Conservation (phyloP, 2,329 filamentous ascomycete genomes). For the Hypomyces rosellus region DNA sequence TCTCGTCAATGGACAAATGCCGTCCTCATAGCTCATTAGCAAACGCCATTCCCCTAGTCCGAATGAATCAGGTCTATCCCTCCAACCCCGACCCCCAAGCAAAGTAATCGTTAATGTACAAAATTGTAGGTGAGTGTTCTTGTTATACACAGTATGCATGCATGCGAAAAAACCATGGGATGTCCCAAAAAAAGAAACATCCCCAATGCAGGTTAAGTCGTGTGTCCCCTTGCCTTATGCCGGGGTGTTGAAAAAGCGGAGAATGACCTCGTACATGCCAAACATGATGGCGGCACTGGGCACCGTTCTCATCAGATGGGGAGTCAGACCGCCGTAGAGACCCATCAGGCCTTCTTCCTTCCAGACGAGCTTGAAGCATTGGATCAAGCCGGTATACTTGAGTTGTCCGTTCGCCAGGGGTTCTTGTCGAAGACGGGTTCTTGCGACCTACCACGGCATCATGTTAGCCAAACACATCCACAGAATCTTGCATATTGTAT, state of each 20-base stretch:
- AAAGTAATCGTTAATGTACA: too few relatives aligned
- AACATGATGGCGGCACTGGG: conserved; percentile 96
- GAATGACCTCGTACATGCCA: conserved; percentile 68
- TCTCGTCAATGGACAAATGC: too few relatives aligned
- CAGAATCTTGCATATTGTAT: too few relatives aligned
- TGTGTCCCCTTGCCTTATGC: conserved; percentile 19
- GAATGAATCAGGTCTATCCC: too few relatives aligned
- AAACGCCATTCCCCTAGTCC: too few relatives aligned
- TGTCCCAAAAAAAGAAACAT: not conserved
- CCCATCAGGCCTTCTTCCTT: conserved; percentile 81
- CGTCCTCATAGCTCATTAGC: too few relatives aligned
- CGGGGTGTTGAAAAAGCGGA: conserved; percentile 39
- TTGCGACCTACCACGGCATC: conserved; percentile 52
- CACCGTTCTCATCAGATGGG: conserved; percentile 84
- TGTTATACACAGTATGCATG: too few relatives aligned
- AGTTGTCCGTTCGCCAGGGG: conserved; percentile 64
- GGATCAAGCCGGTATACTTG: conserved; percentile 83
- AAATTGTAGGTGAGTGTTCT: too few relatives aligned
- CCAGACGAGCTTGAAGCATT: conserved; percentile 84
- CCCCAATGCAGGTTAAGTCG: not conserved
- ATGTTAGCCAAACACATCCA: not conserved
- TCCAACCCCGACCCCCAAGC: too few relatives aligned
- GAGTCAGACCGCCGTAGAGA: conserved; percentile 85
- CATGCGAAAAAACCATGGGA: too few relatives aligned
- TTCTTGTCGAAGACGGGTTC: conserved; percentile 78